Evolutionary conservation across 306 rosid genomes (phyloP).

Genomic region (Vigna reflexopilosa): DNA sequence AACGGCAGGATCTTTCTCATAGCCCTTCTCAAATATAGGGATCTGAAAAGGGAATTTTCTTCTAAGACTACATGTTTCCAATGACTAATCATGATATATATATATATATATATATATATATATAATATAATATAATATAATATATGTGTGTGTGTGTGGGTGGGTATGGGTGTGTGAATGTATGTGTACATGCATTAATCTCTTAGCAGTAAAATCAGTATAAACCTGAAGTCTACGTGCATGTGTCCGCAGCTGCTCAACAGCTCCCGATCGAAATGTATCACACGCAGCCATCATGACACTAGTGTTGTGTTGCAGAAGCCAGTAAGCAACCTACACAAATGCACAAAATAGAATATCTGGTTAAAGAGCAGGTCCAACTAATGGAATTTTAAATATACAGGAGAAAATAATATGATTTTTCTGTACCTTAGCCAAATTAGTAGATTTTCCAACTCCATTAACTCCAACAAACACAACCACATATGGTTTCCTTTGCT

Average conservation of each 20-base stretch:
- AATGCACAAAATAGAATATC: slow-evolving; percentile 33
- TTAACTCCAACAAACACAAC: slow-evolving; percentile 98
- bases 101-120: background rate
- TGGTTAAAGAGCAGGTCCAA: slow-evolving; percentile 33
- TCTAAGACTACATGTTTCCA: slow-evolving; percentile 19
- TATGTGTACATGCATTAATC: background rate
- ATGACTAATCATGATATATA: background rate
- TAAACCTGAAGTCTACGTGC: slow-evolving; percentile 98
- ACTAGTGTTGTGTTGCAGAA: slow-evolving; percentile 76
- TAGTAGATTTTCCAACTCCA: slow-evolving; percentile 98
- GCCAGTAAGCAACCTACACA: slow-evolving; percentile 98
- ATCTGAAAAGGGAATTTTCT: slow-evolving; percentile 57
- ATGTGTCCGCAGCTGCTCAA: slow-evolving; percentile 98
- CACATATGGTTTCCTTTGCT: slow-evolving; percentile 93
- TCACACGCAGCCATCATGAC: slow-evolving; percentile 99
- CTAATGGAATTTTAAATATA: slow-evolving; percentile 25
- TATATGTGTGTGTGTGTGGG: background rate
- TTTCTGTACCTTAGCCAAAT: slow-evolving; percentile 84
- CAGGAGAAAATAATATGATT: slow-evolving; percentile 9
- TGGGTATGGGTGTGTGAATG: background rate
- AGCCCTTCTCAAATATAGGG: slow-evolving; percentile 97
- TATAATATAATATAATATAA: too few species aligned
- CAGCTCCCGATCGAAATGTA: slow-evolving; percentile 98
- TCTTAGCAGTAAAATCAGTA: slow-evolving; percentile 34
- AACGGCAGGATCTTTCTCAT: slow-evolving; percentile 97